These are phyloP conservation scores for Cucumis melo DNA, from an alignment of 306 rosid species.

Conservation along the genomic window DNA sequence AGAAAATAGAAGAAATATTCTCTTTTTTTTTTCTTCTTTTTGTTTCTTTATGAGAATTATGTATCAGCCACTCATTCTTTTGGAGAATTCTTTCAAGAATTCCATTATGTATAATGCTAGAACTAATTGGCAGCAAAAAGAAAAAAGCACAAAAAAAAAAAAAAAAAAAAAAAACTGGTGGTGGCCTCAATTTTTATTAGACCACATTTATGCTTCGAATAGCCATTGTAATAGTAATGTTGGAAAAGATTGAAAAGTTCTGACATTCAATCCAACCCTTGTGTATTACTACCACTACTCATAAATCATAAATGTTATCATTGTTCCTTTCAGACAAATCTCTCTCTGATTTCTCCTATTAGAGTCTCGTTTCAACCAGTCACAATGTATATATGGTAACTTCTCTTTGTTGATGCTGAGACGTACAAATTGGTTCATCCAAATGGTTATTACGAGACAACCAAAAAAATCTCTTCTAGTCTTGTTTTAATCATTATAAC, in stretches of 20 bases:
- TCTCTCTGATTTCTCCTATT: not conserved
- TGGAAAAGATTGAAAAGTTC: slow-evolving; percentile 8
- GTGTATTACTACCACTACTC: slow-evolving; percentile 15
- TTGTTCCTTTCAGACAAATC: not conserved
- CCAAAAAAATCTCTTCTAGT: not conserved
- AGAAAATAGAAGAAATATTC: slow-evolving; percentile 12
- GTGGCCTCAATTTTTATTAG: slow-evolving; percentile 7
- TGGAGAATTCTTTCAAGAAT: slow-evolving; percentile 28
- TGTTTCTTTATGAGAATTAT: slow-evolving; percentile 11
- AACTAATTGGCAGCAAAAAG: slow-evolving; percentile 6
- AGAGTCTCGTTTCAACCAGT: too few relatives aligned
- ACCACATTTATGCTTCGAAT: slow-evolving; percentile 1
- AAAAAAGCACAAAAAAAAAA: too few relatives aligned
- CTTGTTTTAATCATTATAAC: not conserved
- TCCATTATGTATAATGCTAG: slow-evolving; percentile 17
- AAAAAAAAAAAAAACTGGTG: not conserved
- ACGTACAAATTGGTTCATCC: too few relatives aligned
- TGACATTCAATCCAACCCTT: slow-evolving; percentile 22
- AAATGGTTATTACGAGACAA: too few relatives aligned
- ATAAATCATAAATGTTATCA: slow-evolving; percentile 13
- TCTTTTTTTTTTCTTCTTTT: not conserved
- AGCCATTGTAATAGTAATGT: slow-evolving; percentile 15
- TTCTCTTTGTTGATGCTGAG: too few relatives aligned
- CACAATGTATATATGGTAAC: too few relatives aligned
- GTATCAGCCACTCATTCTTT: slow-evolving; percentile 31